Conservation (phyloP, 2,329 filamentous ascomycete species). For the Alternaria longipes region DNA sequence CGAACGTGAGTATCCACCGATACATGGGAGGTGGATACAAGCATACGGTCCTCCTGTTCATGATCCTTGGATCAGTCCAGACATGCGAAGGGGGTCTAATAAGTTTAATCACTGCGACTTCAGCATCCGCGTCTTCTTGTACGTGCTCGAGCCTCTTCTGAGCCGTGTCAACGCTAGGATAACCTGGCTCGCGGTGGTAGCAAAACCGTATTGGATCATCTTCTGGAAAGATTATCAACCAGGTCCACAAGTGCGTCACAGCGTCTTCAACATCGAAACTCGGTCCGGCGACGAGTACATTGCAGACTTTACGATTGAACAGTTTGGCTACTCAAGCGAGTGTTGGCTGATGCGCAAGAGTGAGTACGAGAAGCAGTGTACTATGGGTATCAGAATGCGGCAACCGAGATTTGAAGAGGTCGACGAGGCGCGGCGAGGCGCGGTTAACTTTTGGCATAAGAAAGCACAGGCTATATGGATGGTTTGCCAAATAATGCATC, state of each 20-base stretch:
- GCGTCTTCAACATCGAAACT: slow-evolving; percentile 11
- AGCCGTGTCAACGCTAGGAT: not conserved
- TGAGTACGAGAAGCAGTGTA: slow-evolving; percentile 1
- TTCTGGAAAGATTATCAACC: not conserved
- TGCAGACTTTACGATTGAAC: slow-evolving; percentile 15
- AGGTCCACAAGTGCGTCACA: slow-evolving; percentile 2
- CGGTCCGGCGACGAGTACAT: slow-evolving; percentile 3
- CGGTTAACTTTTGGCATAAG: not conserved
- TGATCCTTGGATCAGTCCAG: not conserved
- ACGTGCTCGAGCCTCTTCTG: not conserved
- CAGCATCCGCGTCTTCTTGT: slow-evolving; percentile 8
- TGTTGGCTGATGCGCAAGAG: slow-evolving; percentile 9
- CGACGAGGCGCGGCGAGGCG: not conserved
- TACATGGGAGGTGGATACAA: not conserved
- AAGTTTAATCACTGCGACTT: slow-evolving; percentile 14
- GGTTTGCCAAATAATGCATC: not conserved
- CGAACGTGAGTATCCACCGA: not conserved
- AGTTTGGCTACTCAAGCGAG: slow-evolving; percentile 5
- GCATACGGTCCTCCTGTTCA: not conserved
- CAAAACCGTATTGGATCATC: not conserved
- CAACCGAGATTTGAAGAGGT: not conserved
- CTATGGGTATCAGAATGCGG: not conserved
- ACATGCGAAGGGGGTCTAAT: not conserved
- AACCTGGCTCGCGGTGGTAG: not conserved
- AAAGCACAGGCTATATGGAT: not conserved